Evolutionary conservation across 1,139 yeast species (phyloP).

Genomic region (Blastobotrys capitulatus): DNA sequence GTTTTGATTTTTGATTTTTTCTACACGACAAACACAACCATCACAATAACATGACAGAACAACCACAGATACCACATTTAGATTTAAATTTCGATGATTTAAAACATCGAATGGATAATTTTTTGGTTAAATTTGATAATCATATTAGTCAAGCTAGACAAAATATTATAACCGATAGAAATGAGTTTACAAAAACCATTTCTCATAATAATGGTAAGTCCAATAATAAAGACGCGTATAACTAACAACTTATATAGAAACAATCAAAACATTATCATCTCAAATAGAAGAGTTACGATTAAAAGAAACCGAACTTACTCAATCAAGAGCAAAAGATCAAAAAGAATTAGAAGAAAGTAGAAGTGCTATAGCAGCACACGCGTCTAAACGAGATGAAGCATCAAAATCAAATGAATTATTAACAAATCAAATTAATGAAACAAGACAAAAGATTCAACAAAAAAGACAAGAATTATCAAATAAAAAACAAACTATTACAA

Average conservation of each 20-base stretch:
- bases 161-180: constrained; percentile 23
- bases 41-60: background rate
- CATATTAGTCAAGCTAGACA: constrained; percentile 22
- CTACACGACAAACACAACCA: background rate
- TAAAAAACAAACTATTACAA: constrained; percentile 20
- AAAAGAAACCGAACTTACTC: constrained; percentile 22
- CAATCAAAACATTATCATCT: constrained; percentile 20
- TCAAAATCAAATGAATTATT: constrained; percentile 16
- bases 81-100: constrained; percentile 24
- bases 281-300: constrained; percentile 24
- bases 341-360: constrained; percentile 23
- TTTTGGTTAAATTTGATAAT: constrained; percentile 24
- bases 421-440: constrained; percentile 17
- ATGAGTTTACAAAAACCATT: constrained; percentile 20
- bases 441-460: constrained; percentile 14
- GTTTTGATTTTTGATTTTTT: background rate
- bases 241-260: constrained; percentile 13
- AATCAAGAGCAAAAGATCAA: constrained; percentile 20
- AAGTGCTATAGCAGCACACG: constrained; percentile 20
- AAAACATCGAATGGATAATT: constrained; percentile 24
- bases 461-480: constrained; percentile 17
- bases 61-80: constrained; percentile 20
- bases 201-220: constrained; percentile 18
- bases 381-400: constrained; percentile 22
- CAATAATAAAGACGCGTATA: background rate